Evolutionary conservation across 495 filamentous ascomycete genomes (phyloP), one percentile per base, ranked within the genome.

Genomic region (Hypoxylon fuscum): DNA sequence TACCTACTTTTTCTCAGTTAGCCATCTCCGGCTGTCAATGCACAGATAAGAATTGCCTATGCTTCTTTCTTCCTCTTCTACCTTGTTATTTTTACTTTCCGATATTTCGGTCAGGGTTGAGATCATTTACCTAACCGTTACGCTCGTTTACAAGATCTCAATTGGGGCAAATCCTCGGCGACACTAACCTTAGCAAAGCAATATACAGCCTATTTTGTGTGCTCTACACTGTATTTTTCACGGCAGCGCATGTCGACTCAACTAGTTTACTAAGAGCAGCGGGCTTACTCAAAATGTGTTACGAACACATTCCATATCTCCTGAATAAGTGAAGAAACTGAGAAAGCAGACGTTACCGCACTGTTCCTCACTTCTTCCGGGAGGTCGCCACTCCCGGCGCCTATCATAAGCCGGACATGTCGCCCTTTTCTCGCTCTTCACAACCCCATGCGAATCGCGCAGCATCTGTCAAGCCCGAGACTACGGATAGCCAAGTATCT

Each of bases 401-500:
- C 62, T 44, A 37, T 31, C 32, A 55, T 53, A 29, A 43, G 48
- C 57, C 52, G 55, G 69, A 55, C 12, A 72, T 72, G 69, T 55
- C 69, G 48, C 69, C 69, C 57, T 59, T 63, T 51, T 67, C 66
- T 65, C 66, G 66, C 53, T 65, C 62, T 54, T 69, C 69, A 48
- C 69, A 69, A 29, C 56, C 66, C 20, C 62, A 59, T 53, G 60
- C 66, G 59, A 59, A 65, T 46, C 66, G 59, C 58, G 50, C 49
- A 34, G 57, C 42, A 25, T 62, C 66, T 42, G 66, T 67, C 22
- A 58, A 53, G 9, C 56, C 59, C 43, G 69, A 67, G 40, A 34
- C 62, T 17, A 31, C 54, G 42, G 63, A 59, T 12, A 47, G 47
- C 23, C 62, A 58, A 25, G 22, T 22, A 8, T 62, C 59, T 40